Evolutionary conservation across 768 basidiomycete genomes (phyloP).

Genomic region (Boletus bicolor): DNA sequence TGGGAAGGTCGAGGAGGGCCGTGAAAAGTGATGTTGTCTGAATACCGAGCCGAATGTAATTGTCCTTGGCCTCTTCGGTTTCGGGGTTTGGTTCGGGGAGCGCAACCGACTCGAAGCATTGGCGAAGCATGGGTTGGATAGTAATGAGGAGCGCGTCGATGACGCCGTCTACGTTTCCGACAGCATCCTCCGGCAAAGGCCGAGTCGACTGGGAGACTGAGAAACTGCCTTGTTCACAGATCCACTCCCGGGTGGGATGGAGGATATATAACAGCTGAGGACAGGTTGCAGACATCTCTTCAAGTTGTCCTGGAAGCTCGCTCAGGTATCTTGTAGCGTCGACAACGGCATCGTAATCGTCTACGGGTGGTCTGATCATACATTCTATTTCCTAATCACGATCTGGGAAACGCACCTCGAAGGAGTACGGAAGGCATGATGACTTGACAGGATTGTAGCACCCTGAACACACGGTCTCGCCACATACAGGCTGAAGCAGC

Average conservation of each 20-base stretch:
- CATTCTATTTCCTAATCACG: not conserved
- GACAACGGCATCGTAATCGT: constrained; percentile 33
- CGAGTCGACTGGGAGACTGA: constrained; percentile 12
- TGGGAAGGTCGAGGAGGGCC: constrained; percentile 44
- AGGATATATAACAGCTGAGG: constrained; percentile 29
- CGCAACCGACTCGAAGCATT: constrained; percentile 29
- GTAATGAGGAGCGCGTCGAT: constrained; percentile 64
- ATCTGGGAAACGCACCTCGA: constrained; percentile 30
- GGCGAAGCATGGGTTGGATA: constrained; percentile 57
- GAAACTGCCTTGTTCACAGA: constrained; percentile 27
- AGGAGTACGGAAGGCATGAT: constrained; percentile 34
- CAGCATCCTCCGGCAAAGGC: not conserved
- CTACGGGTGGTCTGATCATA: constrained; percentile 20
- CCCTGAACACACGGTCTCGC: constrained; percentile 26
- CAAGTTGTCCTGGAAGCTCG: constrained; percentile 23
- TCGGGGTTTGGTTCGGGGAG: constrained; percentile 8
- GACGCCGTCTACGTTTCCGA: constrained; percentile 36
- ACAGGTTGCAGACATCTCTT: constrained; percentile 28
- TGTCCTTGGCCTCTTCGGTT: constrained; percentile 37
- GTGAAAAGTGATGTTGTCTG: constrained; percentile 45
- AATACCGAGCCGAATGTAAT: constrained; percentile 51
- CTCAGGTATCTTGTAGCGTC: constrained; percentile 26
- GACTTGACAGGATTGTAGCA: constrained; percentile 19
- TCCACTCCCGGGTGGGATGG: constrained; percentile 29
- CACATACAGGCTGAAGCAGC: constrained; percentile 26